Conservation (phyloP, 495 filamentous ascomycete genomes). For the Parathielavia appendiculata region DNA sequence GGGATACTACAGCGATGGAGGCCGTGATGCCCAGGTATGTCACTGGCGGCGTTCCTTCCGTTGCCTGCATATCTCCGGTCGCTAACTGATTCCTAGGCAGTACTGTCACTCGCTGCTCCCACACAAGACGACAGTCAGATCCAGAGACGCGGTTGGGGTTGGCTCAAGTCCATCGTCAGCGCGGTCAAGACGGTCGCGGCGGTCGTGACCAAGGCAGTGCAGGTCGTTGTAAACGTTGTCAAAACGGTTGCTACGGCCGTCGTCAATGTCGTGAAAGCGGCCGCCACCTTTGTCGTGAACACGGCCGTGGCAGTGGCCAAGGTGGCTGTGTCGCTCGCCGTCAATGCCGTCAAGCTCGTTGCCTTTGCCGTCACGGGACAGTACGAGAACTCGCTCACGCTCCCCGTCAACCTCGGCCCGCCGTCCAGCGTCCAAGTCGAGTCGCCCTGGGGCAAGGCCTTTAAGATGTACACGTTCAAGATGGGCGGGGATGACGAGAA, state of each 20-base stretch:
- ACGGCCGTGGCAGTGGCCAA: background rate
- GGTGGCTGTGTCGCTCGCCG: background rate
- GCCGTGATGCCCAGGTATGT: background rate
- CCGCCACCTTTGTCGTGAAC: background rate
- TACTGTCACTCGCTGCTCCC: background rate
- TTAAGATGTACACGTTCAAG: conserved; percentile 9
- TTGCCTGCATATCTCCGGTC: too few relatives aligned
- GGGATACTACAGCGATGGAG: conserved; percentile 15
- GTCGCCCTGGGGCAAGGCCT: conserved; percentile 13
- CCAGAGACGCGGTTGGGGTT: background rate
- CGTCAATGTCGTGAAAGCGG: background rate
- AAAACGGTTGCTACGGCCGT: background rate
- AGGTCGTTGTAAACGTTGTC: background rate
- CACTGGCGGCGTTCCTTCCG: too few relatives aligned
- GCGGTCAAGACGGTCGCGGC: background rate
- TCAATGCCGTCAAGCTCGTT: background rate
- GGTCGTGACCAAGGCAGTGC: background rate
- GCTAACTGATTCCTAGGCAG: background rate
- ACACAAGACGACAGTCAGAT: background rate
- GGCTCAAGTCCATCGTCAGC: background rate
- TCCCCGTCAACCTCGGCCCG: conserved; percentile 2
- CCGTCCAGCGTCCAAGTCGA: background rate
- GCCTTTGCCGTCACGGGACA: conserved; percentile 6
- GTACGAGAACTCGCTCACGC: conserved; percentile 6
- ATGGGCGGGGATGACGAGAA: conserved; percentile 7